Evolutionary conservation across 2,329 filamentous ascomycete genomes (phyloP), one percentile per base, ranked within the genome.

Genomic region (Colletotrichum sp.): DNA sequence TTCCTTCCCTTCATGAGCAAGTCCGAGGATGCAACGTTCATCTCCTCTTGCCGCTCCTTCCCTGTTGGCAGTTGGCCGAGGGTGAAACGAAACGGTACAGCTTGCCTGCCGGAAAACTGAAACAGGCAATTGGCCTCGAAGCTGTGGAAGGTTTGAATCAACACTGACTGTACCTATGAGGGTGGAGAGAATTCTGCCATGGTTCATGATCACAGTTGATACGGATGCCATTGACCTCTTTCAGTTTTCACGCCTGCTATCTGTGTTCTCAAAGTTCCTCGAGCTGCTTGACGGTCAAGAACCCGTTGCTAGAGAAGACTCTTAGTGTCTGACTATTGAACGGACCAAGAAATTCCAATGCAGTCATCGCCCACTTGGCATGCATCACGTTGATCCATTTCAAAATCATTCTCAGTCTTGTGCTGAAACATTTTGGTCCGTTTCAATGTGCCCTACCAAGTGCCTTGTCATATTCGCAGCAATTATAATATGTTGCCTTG

Each of bases 161-260:
- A 18, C 24, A 39, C 14, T 28, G 26, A 28, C 6, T 28, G 26
- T 28, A 32, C 30, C 30, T 32, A 32, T 32, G 30, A 32, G 6
- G 2, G 2, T 32, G 30, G 30, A 32, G 30, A 32, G 30, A 32
- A 13, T 4, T 32, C 30, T 12, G 4, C 4, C 30, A 32, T 32
- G 26, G 30, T 10, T 32, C 30, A 32, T 32, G 30, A 12, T 32
- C 30, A 32, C 12, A 12, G 10, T 32, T 10, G 10, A 32, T 32
- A 12, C 12, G 30, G 30, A n/a, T 43, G 18, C 18, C 9, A n/a
- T n/a, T n/a, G 5, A n/a, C 1, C 39, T 48, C n/a, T 48, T 0
- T 1, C 0, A 0, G 18, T 48, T 21, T 3, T 0, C 10, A 7
- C 1, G 43, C 6, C 43, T 48, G 2, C 6, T 4, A 12, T n/a